These are phyloP conservation scores for Barnettozyma hawaiiensis DNA, from an alignment of 1,139 yeast species.

Conservation along the genomic window DNA sequence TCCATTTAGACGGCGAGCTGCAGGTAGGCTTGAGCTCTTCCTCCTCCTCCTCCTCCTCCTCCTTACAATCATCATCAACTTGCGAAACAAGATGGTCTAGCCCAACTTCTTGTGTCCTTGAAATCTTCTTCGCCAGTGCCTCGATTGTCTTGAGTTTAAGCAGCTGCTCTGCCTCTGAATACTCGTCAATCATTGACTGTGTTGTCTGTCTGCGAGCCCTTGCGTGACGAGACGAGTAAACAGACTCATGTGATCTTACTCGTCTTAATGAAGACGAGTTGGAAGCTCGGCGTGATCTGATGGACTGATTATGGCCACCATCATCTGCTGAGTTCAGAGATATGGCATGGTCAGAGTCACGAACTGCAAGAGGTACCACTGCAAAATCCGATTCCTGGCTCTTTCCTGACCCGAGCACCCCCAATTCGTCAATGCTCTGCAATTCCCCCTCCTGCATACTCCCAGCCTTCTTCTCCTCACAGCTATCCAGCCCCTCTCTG, in stretches of 20 bases:
- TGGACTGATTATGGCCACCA: background rate
- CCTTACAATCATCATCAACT: no score
- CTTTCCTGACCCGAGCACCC: background rate
- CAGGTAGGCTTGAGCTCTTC: background rate
- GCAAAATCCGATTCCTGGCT: conserved; percentile 1
- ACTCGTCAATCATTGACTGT: conserved; percentile 49
- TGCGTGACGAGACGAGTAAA: conserved; percentile 26
- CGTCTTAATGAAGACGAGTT: conserved; percentile 7
- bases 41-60: conserved; percentile 6
- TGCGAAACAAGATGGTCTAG: conserved; percentile 9
- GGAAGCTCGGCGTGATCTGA: background rate
- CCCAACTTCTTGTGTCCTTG: conserved; percentile 20
- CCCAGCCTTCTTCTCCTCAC: conserved; percentile 1
- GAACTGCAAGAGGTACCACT: conserved; percentile 5
- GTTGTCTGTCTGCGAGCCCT: conserved; percentile 43
- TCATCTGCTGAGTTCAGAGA: background rate
- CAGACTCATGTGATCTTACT: conserved; percentile 15
- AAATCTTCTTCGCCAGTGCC: conserved; percentile 14
- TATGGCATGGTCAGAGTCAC: background rate
- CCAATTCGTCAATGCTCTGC: background rate
- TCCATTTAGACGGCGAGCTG: conserved; percentile 1
- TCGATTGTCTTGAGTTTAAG: conserved; percentile 12
- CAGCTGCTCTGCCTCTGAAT: conserved; percentile 39
- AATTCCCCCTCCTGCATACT: background rate
- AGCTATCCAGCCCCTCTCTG: conserved; percentile 29